These are phyloP conservation scores for Combretum micranthum DNA, from an alignment of 345 rosid genomes.

Conservation along the genomic window DNA sequence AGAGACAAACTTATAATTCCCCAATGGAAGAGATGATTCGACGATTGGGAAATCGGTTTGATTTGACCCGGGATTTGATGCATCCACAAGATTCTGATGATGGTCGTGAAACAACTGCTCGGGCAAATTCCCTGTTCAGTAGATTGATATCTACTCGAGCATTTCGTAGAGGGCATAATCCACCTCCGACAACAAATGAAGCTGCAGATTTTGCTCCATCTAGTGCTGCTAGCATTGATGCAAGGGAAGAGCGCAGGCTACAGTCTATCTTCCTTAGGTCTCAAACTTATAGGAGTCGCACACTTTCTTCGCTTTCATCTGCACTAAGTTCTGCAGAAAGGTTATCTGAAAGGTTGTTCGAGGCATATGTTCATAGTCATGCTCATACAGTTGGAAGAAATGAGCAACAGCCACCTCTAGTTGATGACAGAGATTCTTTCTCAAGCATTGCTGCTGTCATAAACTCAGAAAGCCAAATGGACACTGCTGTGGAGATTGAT, in stretches of 20 bases:
- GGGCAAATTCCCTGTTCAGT: slow-evolving; percentile 42
- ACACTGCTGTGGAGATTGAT: slow-evolving; percentile 80
- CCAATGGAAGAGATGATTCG: slow-evolving; percentile 81
- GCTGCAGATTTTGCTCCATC: slow-evolving; percentile 41
- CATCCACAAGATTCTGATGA: slow-evolving; percentile 34
- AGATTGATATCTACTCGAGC: slow-evolving; percentile 69
- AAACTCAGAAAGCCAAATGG: slow-evolving; percentile 79
- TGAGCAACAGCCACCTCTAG: slow-evolving; percentile 59
- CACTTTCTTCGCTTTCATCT: slow-evolving; percentile 35
- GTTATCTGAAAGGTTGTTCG: slow-evolving; percentile 36
- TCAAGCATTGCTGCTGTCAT: slow-evolving; percentile 84
- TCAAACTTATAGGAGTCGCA: slow-evolving; percentile 52
- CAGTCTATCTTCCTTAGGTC: slow-evolving; percentile 46
- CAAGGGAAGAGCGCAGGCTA: slow-evolving; percentile 32
- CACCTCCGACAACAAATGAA: slow-evolving; percentile 39
- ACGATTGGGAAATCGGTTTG: slow-evolving; percentile 28
- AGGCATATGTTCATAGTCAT: slow-evolving; percentile 44
- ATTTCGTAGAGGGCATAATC: slow-evolving; percentile 62
- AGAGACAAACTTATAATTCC: slow-evolving; percentile 44
- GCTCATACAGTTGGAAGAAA: slow-evolving; percentile 40
- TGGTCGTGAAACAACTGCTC: slow-evolving; percentile 43
- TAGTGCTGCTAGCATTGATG: slow-evolving; percentile 42
- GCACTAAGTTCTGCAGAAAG: slow-evolving; percentile 36
- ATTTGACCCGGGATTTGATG: slow-evolving; percentile 13
- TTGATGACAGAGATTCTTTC: slow-evolving; percentile 86